Evolutionary conservation across 257 asterid species (phyloP), one percentile per base, ranked within the genome.

Genomic region (Solanum medicagineum): DNA sequence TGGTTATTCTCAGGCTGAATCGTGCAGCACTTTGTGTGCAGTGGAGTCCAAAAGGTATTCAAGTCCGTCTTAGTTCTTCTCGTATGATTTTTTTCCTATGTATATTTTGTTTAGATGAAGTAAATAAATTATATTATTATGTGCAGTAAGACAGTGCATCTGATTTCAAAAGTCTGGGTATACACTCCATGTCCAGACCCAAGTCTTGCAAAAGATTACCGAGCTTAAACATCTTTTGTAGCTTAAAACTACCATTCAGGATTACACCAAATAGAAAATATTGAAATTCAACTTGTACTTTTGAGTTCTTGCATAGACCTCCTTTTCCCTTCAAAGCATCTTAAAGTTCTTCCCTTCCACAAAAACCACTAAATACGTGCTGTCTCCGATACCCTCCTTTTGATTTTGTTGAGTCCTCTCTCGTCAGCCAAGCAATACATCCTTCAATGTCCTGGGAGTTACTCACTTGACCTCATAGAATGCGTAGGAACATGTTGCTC

Each of bases 11-110:
- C 86, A 91, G 98, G 92, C 90, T 97, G 87, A 97, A 97, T 87
- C 97, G 99, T 70, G 99, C 99, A 15, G 99, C 99, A 65, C 97
- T 97, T 85, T 97, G 99, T 91, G 98, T 94, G 85, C 94, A 95
- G 81, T 97, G 99, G 99, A 97, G 99, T 91, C 98, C 99, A 84
- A 93, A 88, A 92, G 99, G 99, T 97, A 90, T 82, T 86, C 73
- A 85, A 75, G 59, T 79, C 26, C 22, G 15, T 47, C 16, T 77
- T 77, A 51, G 2, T 24, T 49, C 45, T 65, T 73, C 17, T 69
- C 24, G 24, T 57, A 51, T 85, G 84, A 49, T 32, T 59, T 60
- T 63, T 75, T 22, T 19, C 32, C 32, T 15, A 42, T 22, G 15
- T 12, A 4, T 75, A 84, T 62, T 59, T 66, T 14, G 24, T 77